Percentiles rank a stretch among this genome's conserved stretches.
Conservation (phyloP, 208 protist species). For the Blechomonas ayalai region DNA sequence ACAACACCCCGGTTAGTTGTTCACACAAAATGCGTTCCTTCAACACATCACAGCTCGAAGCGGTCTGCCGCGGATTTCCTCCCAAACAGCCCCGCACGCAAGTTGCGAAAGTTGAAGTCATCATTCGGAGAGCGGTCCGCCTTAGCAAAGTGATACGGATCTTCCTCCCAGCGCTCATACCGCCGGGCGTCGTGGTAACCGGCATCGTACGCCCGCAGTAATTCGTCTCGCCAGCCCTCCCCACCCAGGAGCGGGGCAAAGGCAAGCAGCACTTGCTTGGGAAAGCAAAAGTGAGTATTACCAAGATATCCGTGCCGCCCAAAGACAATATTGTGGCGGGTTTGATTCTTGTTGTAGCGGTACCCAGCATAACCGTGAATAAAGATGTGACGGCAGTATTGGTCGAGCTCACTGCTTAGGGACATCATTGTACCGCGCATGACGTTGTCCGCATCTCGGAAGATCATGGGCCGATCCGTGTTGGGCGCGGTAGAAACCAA, state of each 20-base stretch:
- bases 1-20: too few species aligned
- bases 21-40: too few species aligned
- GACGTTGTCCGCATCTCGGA: conserved; percentile 82
- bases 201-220: conserved; percentile 77
- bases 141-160: conserved; percentile 85
- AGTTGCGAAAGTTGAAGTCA: conserved; percentile 73
- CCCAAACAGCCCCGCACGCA: conserved; percentile 77
- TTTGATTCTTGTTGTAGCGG: conserved; percentile 69
- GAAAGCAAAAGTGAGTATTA: conserved; percentile 77
- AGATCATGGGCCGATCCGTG: conserved; percentile 75
- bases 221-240: conserved; percentile 31
- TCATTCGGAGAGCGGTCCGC: conserved; percentile 70
- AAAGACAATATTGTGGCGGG: conserved; percentile 83
- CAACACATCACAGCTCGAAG: conserved; percentile 82
- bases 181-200: conserved; percentile 81
- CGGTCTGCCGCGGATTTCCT: conserved; percentile 47
- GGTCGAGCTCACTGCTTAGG: conserved; percentile 81
- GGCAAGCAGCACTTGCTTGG: conserved; percentile 56
- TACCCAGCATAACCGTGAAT: conserved; percentile 84
- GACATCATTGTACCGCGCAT: conserved; percentile 87
- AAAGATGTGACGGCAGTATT: conserved; percentile 85
- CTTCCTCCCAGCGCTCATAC: conserved; percentile 89
- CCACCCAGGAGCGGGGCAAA: conserved; percentile 62
- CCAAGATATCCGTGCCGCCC: conserved; percentile 75
- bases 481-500: conserved; percentile 80